Base-by-base conservation (phyloP, 345 rosid species). In the Microcos paniculata region DNA sequence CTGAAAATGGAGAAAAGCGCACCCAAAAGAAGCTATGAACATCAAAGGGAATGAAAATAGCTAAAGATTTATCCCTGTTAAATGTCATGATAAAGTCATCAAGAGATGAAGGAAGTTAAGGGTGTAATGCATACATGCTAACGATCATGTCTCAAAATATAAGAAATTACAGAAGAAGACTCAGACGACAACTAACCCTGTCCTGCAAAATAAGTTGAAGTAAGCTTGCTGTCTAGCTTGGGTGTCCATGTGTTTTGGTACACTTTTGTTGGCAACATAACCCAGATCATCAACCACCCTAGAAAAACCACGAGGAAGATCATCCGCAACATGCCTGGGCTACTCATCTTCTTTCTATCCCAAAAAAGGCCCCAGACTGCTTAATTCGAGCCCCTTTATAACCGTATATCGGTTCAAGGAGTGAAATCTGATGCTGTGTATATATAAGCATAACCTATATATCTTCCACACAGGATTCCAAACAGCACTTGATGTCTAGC, bases 11-110 rank as follows among this genome's bases (percentile, higher is more conserved):
- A 91, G 87, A 84, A 84, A 85, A 58, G 87, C 42, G 68, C 96
- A 87, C 57, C 92, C 91, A 49, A 87, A 67, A 62, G 73, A 77
- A 61, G 94, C 88, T 52, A 91, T 81, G 64, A 88, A 76, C 89
- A 90, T 85, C 73, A 88, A 66, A 4, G 98, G 96, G 70, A 84
- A 77, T 4, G 93, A 80, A 35, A 88, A 87, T 43, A 91, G 85
- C 72, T 91, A 81, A 51, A 91, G 86, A 71, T 88, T 89, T 58
- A 38, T 81, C 19, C 94, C 97, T 92, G 82, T n/a, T 8, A 35
- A 24, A 8, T 30, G 10, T 61, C 38, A 61, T 30, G 65, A 13
- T 69, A 26, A 26, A 12, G 45, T 2, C 0, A 7, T 62, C 24
- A 15, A 15, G 21, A 31, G 40, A 30, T 31, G 23, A n/a, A 62